A percentile compares a stretch with the other conserved stretches of the same genome.
Conservation (phyloP, 768 basidiomycete species). For the Termitomyces sp. region DNA sequence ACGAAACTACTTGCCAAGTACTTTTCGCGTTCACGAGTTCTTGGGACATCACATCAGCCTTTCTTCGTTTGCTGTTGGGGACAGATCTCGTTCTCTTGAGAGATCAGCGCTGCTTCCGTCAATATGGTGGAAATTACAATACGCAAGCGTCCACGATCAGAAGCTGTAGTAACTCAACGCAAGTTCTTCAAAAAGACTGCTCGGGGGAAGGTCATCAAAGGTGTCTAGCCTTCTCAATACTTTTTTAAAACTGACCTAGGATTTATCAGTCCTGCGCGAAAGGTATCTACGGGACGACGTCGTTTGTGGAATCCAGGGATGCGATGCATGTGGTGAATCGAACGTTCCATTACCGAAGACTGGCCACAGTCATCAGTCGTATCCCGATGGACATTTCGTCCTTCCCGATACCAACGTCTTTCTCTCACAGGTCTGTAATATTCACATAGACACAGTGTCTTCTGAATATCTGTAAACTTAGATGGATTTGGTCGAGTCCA, state of each 20-base stretch:
- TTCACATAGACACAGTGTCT: background rate
- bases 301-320: conserved; percentile 74
- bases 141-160: conserved; percentile 62
- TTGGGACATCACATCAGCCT: background rate
- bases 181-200: conserved; percentile 98
- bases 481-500: conserved; percentile 93
- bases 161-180: conserved; percentile 73
- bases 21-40: background rate
- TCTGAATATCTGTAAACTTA: conserved; percentile 23
- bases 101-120: background rate
- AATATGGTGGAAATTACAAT: conserved; percentile 50
- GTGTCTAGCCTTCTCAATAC: conserved; percentile 32
- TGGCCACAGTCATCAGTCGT: conserved; percentile 53
- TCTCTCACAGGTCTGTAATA: background rate
- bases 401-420: conserved; percentile 4
- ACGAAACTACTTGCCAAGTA: background rate
- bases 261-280: conserved; percentile 73
- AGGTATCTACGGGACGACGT: conserved; percentile 92
- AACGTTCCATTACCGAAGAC: conserved; percentile 48
- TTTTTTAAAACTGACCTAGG: background rate
- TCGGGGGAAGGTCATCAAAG: conserved; percentile 89
- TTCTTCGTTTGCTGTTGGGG: background rate
- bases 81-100: background rate
- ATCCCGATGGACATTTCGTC: conserved; percentile 24
- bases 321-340: conserved; percentile 50